Evolutionary conservation across 1,284 basidiomycete genomes (phyloP).

Genomic region (Spongispora temasekensis): DNA sequence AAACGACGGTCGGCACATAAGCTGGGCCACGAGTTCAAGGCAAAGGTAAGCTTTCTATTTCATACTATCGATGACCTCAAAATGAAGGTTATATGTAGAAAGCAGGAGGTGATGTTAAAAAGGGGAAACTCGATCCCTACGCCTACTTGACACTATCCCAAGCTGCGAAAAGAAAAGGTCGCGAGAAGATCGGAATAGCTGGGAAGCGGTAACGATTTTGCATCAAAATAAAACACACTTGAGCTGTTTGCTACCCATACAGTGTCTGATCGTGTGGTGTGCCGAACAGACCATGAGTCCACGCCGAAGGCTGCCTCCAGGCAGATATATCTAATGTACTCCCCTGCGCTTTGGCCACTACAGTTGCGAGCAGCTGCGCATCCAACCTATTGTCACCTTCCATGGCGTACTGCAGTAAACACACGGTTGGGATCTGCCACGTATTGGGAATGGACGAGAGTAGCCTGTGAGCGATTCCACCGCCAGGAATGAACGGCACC

Average conservation of each 20-base stretch:
- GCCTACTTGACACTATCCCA: conserved; percentile 87
- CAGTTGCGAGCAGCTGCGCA: conserved; percentile 61
- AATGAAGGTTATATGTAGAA: conserved; percentile 61
- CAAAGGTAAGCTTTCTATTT: conserved; percentile 52
- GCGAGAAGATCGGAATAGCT: conserved; percentile 51
- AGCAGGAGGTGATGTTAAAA: conserved; percentile 92
- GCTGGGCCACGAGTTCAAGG: conserved; percentile 89
- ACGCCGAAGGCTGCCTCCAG: conserved; percentile 66
- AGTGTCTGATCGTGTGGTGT: conserved; percentile 69
- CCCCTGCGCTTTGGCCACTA: conserved; percentile 51
- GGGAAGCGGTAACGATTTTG: conserved; percentile 40
- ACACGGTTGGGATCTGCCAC: conserved; percentile 59
- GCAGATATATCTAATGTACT: conserved; percentile 30
- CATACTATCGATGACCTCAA: neutral
- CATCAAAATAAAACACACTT: neutral
- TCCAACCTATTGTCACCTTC: conserved; percentile 82
- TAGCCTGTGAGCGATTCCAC: conserved; percentile 69
- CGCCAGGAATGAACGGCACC: conserved; percentile 71
- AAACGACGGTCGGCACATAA: conserved; percentile 60
- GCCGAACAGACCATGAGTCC: conserved; percentile 70
- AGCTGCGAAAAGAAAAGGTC: conserved; percentile 69
- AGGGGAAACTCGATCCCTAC: conserved; percentile 86
- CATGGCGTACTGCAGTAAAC: conserved; percentile 65
- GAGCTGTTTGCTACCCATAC: conserved; percentile 54
- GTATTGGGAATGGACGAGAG: conserved; percentile 53